Evolutionary conservation across 176 grass and related monocot genomes (phyloP).

Genomic region (maize (Zea mays)): Zm-B73-REFERENCE-NAM-5.0 NC_050096.1:198206501-198207000

Average conservation of each 20-base stretch:
- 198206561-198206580: not conserved
- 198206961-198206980: constrained; percentile 85
- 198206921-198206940: constrained; percentile 68
- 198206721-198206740: not conserved
- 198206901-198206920: constrained; percentile 66
- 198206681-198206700: not conserved
- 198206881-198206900: constrained; percentile 77
- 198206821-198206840: constrained; percentile 15
- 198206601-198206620: not conserved
- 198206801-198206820: constrained; percentile 7
- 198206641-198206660: not conserved
- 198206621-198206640: not conserved
- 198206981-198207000: constrained; percentile 51
- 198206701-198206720: not conserved
- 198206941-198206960: constrained; percentile 88
- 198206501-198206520: constrained; percentile 77
- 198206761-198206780: not conserved
- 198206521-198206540: not conserved
- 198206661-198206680: not conserved
- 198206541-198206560: not conserved
- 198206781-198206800: not conserved
- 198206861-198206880: constrained; percentile 90
- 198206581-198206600: not conserved
- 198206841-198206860: constrained; percentile 42
- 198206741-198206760: constrained; percentile 1